Base-by-base conservation (phyloP, 148 eudicot genomes). In the Heliosperma pusillum region DNA sequence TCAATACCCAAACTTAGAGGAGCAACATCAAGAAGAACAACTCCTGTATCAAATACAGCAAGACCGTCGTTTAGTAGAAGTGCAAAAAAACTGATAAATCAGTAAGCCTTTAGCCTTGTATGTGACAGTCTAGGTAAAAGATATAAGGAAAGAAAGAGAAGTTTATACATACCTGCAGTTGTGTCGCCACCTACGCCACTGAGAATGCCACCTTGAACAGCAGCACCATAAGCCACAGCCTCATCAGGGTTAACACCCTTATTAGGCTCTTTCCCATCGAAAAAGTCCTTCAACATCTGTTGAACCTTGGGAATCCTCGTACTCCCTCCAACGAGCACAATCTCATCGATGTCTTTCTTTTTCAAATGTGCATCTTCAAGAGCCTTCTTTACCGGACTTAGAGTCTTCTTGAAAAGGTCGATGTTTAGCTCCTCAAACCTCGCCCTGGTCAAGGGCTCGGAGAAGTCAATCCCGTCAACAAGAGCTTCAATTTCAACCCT, bases 1-100 rank as follows among this genome's bases (percentile, higher is more conserved):
- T 88, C 89, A 33, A 88, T 86, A 8, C 87, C 91, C 73, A 88
- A 79, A 74, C 87, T 88, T 69, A 88, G 66, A 19, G 90, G 88
- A 63, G 90, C 85, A 66, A 87, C 90, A 71, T 87, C 88, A 22
- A 87, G 81, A 30, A 87, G 83, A 79, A 87, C 78, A 59, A 87
- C 62, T 3, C 78, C 90, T 87, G 75, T 55, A 24, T 61, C 70
- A 69, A 52, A 40, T 19, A 20, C 76, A 52, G 7, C 33, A 68
- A 4, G 20, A 36, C 33, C 29, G 25, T 50, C 17, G 1, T 25
- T 63, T 3, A 36, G 12, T 12, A 42, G 45, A 2, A 42, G 9
- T 5, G 45, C 5, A 42, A 7, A 42, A 2, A 42, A 42, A 7
- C 45, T 42, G 9, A 42, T 7, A 5, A 42, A 42, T 42, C 5